A percentile compares a stretch with the other conserved stretches of the same genome.
Evolutionary conservation across 2,329 filamentous ascomycete species (phyloP).

Genomic region (Pseudocercospora musae): DNA sequence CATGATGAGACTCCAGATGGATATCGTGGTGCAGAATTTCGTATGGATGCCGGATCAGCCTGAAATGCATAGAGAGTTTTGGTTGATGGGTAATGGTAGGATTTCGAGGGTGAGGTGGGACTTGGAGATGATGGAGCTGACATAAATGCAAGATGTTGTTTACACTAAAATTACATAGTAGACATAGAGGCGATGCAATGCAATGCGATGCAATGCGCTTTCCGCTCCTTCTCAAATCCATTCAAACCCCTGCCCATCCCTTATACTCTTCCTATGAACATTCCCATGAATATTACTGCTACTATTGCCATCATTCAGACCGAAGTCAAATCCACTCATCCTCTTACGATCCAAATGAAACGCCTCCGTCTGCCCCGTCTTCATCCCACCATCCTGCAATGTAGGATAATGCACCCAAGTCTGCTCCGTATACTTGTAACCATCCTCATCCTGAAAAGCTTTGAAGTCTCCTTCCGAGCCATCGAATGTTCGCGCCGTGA

Average conservation of each 20-base stretch:
- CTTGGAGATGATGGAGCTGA: not conserved
- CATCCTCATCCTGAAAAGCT: conserved; percentile 35
- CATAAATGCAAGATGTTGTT: not conserved
- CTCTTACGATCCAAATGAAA: conserved; percentile 28
- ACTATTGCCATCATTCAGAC: not conserved
- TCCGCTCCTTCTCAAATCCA: not conserved
- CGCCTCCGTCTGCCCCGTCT: conserved; percentile 35
- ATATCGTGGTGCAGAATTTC: too few relatives aligned
- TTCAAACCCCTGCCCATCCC: not conserved
- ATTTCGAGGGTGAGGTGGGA: not conserved
- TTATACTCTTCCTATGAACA: not conserved
- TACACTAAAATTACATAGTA: not conserved
- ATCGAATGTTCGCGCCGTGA: conserved; percentile 38
- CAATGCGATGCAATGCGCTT: not conserved
- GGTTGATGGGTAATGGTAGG: not conserved
- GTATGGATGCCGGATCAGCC: not conserved
- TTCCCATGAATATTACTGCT: not conserved
- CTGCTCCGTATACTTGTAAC: conserved; percentile 42
- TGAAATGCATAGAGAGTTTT: not conserved
- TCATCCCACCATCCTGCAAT: conserved; percentile 35
- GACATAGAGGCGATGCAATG: not conserved
- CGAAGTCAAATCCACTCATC: not conserved
- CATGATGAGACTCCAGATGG: too few relatives aligned
- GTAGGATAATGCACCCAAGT: conserved; percentile 47
- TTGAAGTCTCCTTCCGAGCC: conserved; percentile 41